Evolutionary conservation across 306 rosid species (phyloP), one percentile per base, ranked within the genome.

Genomic region (Ziziphus jujuba): DNA sequence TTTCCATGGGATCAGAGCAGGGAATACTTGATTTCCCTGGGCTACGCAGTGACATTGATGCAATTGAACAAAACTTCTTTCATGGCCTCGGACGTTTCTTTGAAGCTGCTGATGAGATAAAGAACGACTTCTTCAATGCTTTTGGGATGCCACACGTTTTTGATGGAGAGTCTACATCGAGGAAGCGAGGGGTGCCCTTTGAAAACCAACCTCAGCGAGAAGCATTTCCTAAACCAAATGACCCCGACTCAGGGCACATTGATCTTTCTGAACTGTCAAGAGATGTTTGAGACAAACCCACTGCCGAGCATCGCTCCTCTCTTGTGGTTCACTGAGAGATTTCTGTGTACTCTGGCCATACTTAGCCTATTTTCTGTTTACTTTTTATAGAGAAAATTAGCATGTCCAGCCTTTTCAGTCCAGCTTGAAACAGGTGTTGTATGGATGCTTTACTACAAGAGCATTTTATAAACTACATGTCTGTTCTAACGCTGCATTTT

Each of bases 21-120:
- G 82, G 71, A 25, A 58, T 82, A 44, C 83, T 88, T 24, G 76
- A 71, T 72, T 86, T 88, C 81, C 93, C 97, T 33, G 97, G 97
- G 61, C 79, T 90, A 38, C 85, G 55, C 9, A 76, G 79, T 56
- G 97, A 90, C 65, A 72, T 90, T 0, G 96, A 93, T 63, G 83
- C 72, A 56, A 71, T 90, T 38, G 95, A 85, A 22, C 83, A 84
- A 20, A 74, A 44, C 71, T 59, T 92, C 57, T 75, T 84, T 2
- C 80, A 83, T 44, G 77, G 93, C 59, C 67, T 93, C 31, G 45
- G 60, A 53, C 81, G 86, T 22, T 83, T 93, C 77, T 76, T 90
- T 38, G 91, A 81, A 19, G 89, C 82, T 57, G 93, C 96, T 23
- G 97, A 87, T 76, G 97, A 83, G 56, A 81, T 92, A 81, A 82